A percentile compares a stretch with the other conserved stretches of the same genome.
These are phyloP conservation scores for Phytophthora quininea DNA, from an alignment of 352 stramenopile genomes.

Conservation along the genomic window DNA sequence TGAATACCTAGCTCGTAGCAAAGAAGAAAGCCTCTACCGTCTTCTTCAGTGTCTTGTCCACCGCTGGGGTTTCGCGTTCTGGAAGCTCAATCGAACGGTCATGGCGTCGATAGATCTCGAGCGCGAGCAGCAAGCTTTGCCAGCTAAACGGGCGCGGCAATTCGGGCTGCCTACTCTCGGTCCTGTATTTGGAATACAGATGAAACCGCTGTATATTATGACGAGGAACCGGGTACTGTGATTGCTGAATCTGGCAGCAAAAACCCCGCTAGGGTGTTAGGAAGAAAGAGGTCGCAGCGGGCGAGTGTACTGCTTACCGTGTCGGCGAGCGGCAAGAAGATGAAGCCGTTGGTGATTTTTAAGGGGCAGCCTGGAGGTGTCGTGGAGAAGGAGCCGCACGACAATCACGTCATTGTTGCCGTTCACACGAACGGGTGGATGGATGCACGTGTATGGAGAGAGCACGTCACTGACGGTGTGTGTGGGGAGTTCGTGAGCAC, in stretches of 20 bases:
- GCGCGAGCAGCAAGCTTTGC: background rate
- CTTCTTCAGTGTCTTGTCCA: background rate
- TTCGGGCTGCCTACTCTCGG: background rate
- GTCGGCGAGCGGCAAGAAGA: background rate
- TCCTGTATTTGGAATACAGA: background rate
- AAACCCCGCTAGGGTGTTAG: background rate
- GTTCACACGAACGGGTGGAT: slow-evolving; percentile 6
- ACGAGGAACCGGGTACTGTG: background rate
- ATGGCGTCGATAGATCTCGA: background rate
- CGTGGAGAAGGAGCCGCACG: background rate
- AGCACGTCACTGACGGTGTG: background rate
- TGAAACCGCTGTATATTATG: background rate
- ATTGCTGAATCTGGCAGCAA: background rate
- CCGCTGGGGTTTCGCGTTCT: background rate
- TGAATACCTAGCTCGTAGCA: background rate
- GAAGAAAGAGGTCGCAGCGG: background rate
- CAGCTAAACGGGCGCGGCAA: background rate
- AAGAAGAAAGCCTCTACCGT: background rate
- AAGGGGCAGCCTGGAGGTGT: background rate
- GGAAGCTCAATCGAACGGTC: background rate
- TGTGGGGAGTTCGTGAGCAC: background rate
- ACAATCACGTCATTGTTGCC: background rate
- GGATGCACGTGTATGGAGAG: background rate
- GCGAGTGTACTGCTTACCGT: background rate
- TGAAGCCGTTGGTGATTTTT: background rate